Evolutionary conservation across 352 stramenopile genomes (phyloP), one percentile per base, ranked within the genome.

Genomic region (Peronospora belbahrii): DNA sequence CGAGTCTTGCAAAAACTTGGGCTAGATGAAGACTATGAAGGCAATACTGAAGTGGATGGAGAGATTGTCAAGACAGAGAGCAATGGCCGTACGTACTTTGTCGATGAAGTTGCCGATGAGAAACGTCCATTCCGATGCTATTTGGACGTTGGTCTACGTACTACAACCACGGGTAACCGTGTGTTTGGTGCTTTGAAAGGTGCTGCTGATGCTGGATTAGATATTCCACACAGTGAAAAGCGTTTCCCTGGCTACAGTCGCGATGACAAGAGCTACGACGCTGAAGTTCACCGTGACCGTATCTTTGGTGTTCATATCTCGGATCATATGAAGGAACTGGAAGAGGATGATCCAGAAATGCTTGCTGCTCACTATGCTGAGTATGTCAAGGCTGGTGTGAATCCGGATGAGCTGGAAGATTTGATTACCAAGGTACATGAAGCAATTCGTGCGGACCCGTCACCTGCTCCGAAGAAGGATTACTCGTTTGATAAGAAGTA

Each of bases 241-340:
- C 92, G 96, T 56, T 99, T 99, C 90, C 95, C 96, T 32, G 97
- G 97, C 49, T 99, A 99, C 80, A 96, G 97, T 74, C 84, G 90
- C 51, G 95, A 99, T 65, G 84, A 96, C 74, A 99, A 99, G 86
- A 84, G 87, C 59, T 99, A 98, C 82, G 96, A 99, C 68, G 94
- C 95, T 42, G 94, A 98, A 59, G 95, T 95, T 59, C 95, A 98
- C 83, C 88, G 88, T 55, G 92, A 98, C 72, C 93, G 91, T 40
- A 99, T 99, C 91, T 97, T 98, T 63, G 97, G 95, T 49, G 78
- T 96, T 49, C 95, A 98, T 75, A 81, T 99, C 19, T 82, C 84
- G 38, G 96, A 99, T 67, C 98, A 99, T 90, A 99, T 99, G 96
- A 96, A 98, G 73, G 95, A 98, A 67, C 82, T 99, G 17, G 94